phyloP scores from a whole-genome alignment of 2,329 filamentous ascomycete species.

The Sodiomyces alkalinus region DNA sequence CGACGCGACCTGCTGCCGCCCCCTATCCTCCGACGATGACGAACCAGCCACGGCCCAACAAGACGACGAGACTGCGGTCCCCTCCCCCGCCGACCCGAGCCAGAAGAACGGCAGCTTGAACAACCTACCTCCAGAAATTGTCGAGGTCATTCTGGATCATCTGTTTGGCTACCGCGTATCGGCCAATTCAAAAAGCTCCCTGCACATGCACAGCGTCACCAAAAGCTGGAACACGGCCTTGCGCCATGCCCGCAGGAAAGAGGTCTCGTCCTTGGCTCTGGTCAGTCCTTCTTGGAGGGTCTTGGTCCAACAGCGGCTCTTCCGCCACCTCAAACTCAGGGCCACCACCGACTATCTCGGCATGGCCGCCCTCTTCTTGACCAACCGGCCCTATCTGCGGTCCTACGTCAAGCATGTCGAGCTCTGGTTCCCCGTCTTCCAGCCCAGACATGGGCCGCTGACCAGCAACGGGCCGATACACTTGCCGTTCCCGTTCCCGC shows the following conservation, averaged over 20 bases:
- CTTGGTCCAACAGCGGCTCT: constrained; percentile 56
- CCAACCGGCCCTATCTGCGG: constrained; percentile 40
- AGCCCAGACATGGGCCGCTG: constrained; percentile 33
- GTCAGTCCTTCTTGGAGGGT: constrained; percentile 48
- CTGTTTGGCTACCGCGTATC: constrained; percentile 55
- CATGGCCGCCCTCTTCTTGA: constrained; percentile 46
- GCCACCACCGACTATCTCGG: constrained; percentile 49
- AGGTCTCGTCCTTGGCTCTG: constrained; percentile 50
- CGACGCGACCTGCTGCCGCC: constrained; percentile 22
- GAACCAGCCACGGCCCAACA: background rate
- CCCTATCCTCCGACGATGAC: constrained; percentile 3
- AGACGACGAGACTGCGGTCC: background rate
- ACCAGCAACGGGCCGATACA: constrained; percentile 37
- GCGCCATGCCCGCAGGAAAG: constrained; percentile 50
- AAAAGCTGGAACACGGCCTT: constrained; percentile 50
- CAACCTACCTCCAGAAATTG: constrained; percentile 50
- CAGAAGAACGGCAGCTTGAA: background rate
- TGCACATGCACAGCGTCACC: constrained; percentile 35
- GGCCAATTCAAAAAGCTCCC: constrained; percentile 38
- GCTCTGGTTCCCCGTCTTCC: constrained; percentile 64
- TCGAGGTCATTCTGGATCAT: constrained; percentile 56
- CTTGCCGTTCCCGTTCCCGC: no score
- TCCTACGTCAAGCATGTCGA: constrained; percentile 57
- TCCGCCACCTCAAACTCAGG: constrained; percentile 62
- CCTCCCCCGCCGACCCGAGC: background rate